Evolutionary conservation across 2,329 filamentous ascomycete species (phyloP), one percentile per base, ranked within the genome.

Genomic region (Penicillium olsonii): DNA sequence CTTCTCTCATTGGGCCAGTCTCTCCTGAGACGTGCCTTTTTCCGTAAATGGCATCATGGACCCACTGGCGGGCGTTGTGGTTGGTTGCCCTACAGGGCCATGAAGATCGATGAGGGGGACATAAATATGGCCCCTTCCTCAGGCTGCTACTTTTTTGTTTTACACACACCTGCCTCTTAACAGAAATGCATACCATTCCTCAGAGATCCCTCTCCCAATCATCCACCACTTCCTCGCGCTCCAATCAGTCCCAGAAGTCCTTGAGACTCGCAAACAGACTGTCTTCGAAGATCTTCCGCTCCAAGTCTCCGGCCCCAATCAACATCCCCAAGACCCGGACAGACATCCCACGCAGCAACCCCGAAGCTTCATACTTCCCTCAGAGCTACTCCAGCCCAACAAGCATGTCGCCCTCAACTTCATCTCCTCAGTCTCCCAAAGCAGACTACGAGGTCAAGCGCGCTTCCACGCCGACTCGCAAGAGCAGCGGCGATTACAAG

Each of bases 401-500:
- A 15, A 46, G 52, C 11, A 65, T 64, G 57, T 57, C 60, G 42
- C 40, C 54, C 6, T 50, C 43, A 24, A 47, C 54, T 15, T 45
- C 50, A 26, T 56, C 52, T 12, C 48, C 50, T 27, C 55, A 43
- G 22, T 61, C 52, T 34, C 50, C 47, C 9, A 57, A 54, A 46
- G 29, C 19, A 26, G 58, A 60, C 19, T 45, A 44, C 42, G n/a
- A 39, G 42, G 38, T 47, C 34, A 61, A 55, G 47, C 50, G 50
- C 22, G 53, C 56, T 29, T 51, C 59, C 5, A 60, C 55, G n/a
- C 54, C 53, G 20, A 60, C 59, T 22, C 60, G 61, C 40, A 63
- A 61, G 37, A 63, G 56, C 41, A 66, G 63, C 43, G 59, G 63
- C 11, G 67, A 71, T 41, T 66, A 71, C 43, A 69, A 67, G 42